These are phyloP conservation scores for Xylaria sp. DNA, from an alignment of 2,329 filamentous ascomycete genomes.

Conservation along the genomic window DNA sequence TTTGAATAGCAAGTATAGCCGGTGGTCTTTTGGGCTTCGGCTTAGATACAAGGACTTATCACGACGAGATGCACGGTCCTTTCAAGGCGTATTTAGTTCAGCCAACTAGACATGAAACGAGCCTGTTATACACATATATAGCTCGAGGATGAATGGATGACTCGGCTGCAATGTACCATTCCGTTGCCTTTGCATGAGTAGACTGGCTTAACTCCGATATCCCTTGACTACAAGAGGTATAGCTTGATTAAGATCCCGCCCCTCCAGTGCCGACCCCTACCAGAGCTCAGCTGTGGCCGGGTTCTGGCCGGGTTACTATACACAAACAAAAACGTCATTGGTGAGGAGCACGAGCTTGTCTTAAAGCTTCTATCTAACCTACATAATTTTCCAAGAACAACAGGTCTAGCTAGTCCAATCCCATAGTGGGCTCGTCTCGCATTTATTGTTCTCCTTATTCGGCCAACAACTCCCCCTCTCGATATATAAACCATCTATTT, in stretches of 20 bases:
- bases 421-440: not conserved
- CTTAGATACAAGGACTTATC: not conserved
- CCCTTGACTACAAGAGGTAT: not conserved
- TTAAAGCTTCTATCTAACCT: not conserved
- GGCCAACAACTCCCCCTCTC: not conserved
- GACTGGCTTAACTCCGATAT: not conserved
- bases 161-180: not conserved
- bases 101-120: not conserved
- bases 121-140: not conserved
- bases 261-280: not conserved
- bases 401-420: not conserved
- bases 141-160: not conserved
- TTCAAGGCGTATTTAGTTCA: not conserved
- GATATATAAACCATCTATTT: not conserved
- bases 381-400: not conserved
- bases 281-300: not conserved
- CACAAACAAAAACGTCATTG: not conserved
- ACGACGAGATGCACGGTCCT: not conserved
- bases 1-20: not conserved
- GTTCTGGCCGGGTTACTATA: no score
- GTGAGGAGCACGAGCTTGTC: not conserved
- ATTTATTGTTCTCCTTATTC: not conserved
- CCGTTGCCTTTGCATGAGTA: not conserved
- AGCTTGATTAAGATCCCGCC: not conserved
- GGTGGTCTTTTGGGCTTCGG: not conserved